Base-by-base conservation (phyloP, 805 yeast genomes). In the Candida ponderosae region DNA sequence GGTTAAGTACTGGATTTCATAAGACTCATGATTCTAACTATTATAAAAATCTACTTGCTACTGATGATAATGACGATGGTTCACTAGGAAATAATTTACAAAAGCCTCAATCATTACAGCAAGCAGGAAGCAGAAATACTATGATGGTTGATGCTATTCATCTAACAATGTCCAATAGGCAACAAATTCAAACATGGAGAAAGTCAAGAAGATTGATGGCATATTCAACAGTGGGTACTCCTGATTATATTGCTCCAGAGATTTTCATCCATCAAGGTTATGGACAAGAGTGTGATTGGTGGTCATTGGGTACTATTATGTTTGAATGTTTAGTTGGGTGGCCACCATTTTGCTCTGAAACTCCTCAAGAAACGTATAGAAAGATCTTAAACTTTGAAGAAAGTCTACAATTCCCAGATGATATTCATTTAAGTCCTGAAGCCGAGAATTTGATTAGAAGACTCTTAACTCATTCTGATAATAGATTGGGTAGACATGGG, bases 191-290 rank as follows among this genome's bases (percentile, higher is more conserved):
- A 44, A 79, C 86, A 9, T 62, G 83, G 47, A 76, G 95, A 48
- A 80, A 78, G 42, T 58, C 63, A 5, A 95, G 89, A 53, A 77
- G 86, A 45, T 81, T 84, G 50, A 81, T 82, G 58, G 99, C 99
- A 3, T 85, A 87, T 49, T 87, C 97, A 3, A 86, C 93, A 44
- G 99, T 93, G n/a, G 99, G 99, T 4, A 86, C 96, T 0, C 99
- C 99, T 1, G 99, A 93, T 60, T 93, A 93, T 57, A 93, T 93
- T 96, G 98, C 99, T 1, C 71, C 94, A 32, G 99, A 93, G 60
- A 97, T 93, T 14, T 72, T 93, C 40, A 45, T 54, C 23, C 97
- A 97, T 18, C 85, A 83, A 56, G 79, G 81, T 45, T 93, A 93
- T 59, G 96, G 94, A 54, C 90, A 81, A 58, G 90, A 97, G 21